A percentile compares a stretch with the other conserved stretches of the same genome.
Conservation (phyloP, 208 protist species). For the Porcisia deanei region DNA sequence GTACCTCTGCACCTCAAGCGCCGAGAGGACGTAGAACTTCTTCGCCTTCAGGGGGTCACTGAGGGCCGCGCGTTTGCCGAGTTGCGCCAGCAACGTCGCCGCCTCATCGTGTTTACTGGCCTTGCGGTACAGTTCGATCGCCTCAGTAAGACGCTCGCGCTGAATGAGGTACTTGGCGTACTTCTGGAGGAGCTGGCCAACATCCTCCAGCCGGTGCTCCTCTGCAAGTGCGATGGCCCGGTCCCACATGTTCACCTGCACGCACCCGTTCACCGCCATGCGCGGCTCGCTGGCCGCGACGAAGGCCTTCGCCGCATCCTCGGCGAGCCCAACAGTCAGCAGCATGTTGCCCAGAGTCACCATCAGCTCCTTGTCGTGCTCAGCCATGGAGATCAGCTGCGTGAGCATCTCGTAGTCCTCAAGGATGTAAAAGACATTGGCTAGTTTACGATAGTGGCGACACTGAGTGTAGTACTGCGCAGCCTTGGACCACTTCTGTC, state of each 20-base stretch:
- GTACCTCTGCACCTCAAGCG: conserved; percentile 94
- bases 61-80: conserved; percentile 70
- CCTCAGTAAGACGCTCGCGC: conserved; percentile 88
- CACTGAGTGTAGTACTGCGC: conserved; percentile 95
- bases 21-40: conserved; percentile 96
- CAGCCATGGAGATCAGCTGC: conserved; percentile 84
- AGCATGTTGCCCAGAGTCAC: conserved; percentile 90
- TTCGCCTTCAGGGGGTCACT: conserved; percentile 92
- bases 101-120: conserved; percentile 93
- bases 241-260: conserved; percentile 94
- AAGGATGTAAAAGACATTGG: conserved; percentile 89
- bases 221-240: conserved; percentile 91
- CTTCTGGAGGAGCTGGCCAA: conserved; percentile 86
- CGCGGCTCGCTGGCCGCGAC: conserved; percentile 87
- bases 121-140: conserved; percentile 97
- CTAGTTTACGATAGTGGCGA: conserved; percentile 88
- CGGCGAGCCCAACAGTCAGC: conserved; percentile 88
- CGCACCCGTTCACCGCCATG: conserved; percentile 93
- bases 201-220: conserved; percentile 78
- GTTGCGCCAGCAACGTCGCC: conserved; percentile 91
- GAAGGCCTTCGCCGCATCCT: conserved; percentile 90
- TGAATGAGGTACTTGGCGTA: conserved; percentile 92
- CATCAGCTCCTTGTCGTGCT: conserved; percentile 92
- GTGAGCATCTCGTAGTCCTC: conserved; percentile 93
- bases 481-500: conserved; percentile 95